Evolutionary conservation across 2,329 filamentous ascomycete genomes (phyloP).

Genomic region (Colletotrichum navitas): DNA sequence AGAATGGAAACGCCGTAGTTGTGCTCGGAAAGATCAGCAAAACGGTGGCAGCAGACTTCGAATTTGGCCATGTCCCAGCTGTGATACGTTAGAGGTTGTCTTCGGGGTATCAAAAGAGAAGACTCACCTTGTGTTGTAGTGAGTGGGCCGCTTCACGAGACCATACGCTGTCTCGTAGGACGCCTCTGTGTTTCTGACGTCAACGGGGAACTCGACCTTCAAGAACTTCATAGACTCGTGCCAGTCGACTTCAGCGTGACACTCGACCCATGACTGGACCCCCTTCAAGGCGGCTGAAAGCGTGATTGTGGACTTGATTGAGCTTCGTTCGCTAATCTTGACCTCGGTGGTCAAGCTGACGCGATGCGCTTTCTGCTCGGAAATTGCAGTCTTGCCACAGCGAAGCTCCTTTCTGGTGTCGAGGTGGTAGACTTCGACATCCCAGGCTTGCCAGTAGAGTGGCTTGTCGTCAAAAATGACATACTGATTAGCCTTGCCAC

Average conservation of each 20-base stretch:
- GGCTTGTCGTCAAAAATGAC: constrained; percentile 98
- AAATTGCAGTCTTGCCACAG: constrained; percentile 76
- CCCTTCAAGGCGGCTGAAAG: constrained; percentile 77
- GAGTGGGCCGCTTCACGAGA: constrained; percentile 88
- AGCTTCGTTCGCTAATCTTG: constrained; percentile 88
- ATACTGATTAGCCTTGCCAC: constrained; percentile 86
- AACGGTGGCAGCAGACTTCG: constrained; percentile 96
- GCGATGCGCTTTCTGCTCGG: constrained; percentile 78
- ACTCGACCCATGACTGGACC: constrained; percentile 78
- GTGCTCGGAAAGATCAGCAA: constrained; percentile 89
- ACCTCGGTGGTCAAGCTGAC: constrained; percentile 88
- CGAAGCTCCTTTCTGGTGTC: constrained; percentile 84
- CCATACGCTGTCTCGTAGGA: constrained; percentile 97
- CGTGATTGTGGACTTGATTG: constrained; percentile 87
- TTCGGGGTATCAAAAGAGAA: neutral
- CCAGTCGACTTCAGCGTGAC: constrained; percentile 93
- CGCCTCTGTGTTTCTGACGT: constrained; percentile 90
- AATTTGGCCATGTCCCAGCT: constrained; percentile 98
- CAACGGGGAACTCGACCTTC: constrained; percentile 97
- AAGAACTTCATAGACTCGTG: constrained; percentile 97
- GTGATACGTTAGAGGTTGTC: constrained; percentile 2
- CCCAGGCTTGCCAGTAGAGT: constrained; percentile 97
- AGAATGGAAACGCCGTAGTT: constrained; percentile 92
- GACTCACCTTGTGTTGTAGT: constrained; percentile 87
- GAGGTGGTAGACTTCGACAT: constrained; percentile 96